Conservation (phyloP, 805 yeast species). For the Starmerella ratchasimensis region DNA sequence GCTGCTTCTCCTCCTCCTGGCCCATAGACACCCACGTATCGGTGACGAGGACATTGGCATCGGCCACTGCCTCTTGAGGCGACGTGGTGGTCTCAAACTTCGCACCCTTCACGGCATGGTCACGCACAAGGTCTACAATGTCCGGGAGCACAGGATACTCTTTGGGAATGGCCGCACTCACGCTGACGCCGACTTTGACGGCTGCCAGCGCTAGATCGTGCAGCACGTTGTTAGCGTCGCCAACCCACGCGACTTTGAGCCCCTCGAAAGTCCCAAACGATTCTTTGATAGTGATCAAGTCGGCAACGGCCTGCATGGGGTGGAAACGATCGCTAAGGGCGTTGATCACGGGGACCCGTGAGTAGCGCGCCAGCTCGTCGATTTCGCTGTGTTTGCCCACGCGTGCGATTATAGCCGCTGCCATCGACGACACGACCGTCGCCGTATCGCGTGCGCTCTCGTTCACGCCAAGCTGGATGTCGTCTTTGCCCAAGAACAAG, state of each 20-base stretch:
- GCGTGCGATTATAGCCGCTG: constrained; percentile 93
- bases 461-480: constrained; percentile 91
- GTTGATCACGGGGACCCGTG: constrained; percentile 82
- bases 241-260: constrained; percentile 84
- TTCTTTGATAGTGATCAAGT: constrained; percentile 74
- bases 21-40: constrained; percentile 99
- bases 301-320: constrained; percentile 92
- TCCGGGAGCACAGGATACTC: constrained; percentile 48
- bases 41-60: constrained; percentile 76
- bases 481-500: constrained; percentile 91
- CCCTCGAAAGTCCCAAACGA: constrained; percentile 25
- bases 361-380: constrained; percentile 57
- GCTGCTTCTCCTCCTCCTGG: constrained; percentile 64
- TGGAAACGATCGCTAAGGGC: constrained; percentile 87
- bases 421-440: constrained; percentile 85
- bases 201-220: constrained; percentile 87
- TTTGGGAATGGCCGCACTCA: constrained; percentile 72
- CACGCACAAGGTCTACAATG: constrained; percentile 41
- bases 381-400: constrained; percentile 79
- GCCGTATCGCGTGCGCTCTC: constrained; percentile 84
- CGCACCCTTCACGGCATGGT: constrained; percentile 40
- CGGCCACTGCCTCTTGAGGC: constrained; percentile 57
- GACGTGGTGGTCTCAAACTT: constrained; percentile 43
- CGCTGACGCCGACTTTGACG: constrained; percentile 67
- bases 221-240: constrained; percentile 91